phyloP scores from a whole-genome alignment of 2,329 filamentous ascomycete genomes.

The Apiospora malaysiana region DNA sequence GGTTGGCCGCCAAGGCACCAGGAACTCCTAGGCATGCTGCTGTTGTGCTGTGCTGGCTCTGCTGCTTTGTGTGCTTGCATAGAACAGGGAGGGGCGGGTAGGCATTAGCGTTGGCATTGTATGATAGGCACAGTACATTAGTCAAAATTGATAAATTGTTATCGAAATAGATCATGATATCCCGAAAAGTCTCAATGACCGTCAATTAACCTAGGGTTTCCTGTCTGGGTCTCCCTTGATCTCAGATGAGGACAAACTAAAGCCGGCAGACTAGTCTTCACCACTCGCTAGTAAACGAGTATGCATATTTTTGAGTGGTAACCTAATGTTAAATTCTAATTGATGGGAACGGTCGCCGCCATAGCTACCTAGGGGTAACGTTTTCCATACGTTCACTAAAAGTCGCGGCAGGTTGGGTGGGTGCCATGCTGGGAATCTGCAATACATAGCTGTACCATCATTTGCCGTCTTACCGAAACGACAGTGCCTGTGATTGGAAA shows the following conservation, averaged over 20 bases:
- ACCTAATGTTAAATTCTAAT: background rate
- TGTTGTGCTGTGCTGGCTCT: background rate
- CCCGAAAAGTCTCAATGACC: too few relatives aligned
- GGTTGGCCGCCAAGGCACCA: conserved; percentile 7
- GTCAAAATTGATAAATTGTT: background rate
- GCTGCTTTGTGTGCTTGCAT: background rate
- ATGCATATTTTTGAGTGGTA: conserved; percentile 9
- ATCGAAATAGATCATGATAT: background rate
- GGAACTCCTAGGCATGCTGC: background rate
- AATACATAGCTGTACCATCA: background rate
- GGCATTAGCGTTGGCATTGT: background rate
- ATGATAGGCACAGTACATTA: background rate
- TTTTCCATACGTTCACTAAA: background rate
- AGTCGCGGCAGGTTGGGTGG: background rate
- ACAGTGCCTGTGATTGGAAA: background rate
- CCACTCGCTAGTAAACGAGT: background rate
- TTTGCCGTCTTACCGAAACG: background rate
- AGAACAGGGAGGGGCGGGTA: background rate
- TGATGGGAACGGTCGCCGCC: background rate
- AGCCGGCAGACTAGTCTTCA: background rate
- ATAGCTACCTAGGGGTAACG: too few relatives aligned
- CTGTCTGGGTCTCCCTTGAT: too few relatives aligned
- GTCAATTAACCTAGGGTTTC: too few relatives aligned
- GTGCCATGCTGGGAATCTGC: background rate
- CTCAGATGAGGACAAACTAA: background rate